phyloP scores from a whole-genome alignment of 1,284 basidiomycete genomes.

The Rhizopogon hawkerae region DNA sequence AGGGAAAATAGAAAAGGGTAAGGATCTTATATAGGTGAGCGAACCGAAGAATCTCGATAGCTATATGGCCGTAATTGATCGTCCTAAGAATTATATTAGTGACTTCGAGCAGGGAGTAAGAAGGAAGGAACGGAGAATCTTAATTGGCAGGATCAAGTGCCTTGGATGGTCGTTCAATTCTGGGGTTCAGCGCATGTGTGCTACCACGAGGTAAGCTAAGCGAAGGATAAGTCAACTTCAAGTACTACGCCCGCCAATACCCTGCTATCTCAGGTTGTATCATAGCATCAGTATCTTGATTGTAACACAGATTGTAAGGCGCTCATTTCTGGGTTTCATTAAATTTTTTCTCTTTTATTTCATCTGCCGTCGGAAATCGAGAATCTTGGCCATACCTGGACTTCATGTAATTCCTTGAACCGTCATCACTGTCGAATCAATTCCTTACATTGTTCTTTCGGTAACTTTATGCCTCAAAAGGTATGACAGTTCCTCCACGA shows the following conservation, averaged over 20 bases:
- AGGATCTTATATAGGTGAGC: conserved; percentile 9
- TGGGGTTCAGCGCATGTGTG: conserved; percentile 7
- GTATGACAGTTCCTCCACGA: conserved; percentile 11
- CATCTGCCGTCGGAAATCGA: conserved; percentile 23
- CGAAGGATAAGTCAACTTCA: conserved; percentile 8
- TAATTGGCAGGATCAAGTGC: conserved; percentile 9
- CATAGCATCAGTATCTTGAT: conserved; percentile 6
- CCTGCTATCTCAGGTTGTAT: conserved; percentile 11
- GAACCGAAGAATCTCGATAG: conserved; percentile 7
- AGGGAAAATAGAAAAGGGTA: conserved; percentile 2
- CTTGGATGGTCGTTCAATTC: neutral
- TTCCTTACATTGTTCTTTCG: conserved; percentile 19
- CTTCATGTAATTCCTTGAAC: conserved; percentile 17
- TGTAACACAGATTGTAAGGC: conserved; percentile 18
- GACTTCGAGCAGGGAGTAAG: conserved; percentile 8
- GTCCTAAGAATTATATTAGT: conserved; percentile 7
- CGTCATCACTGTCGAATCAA: conserved; percentile 24
- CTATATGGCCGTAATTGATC: conserved; percentile 21
- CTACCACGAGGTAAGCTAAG: conserved; percentile 21
- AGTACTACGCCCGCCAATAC: neutral
- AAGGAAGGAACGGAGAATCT: conserved; percentile 11
- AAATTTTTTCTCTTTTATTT: conserved; percentile 19
- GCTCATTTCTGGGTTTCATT: conserved; percentile 18
- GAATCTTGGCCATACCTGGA: no score
- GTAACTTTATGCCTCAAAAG: conserved; percentile 22